Conservation (phyloP, 371 early-diverging fungal species). For the Rhizopus delemar region DNA sequence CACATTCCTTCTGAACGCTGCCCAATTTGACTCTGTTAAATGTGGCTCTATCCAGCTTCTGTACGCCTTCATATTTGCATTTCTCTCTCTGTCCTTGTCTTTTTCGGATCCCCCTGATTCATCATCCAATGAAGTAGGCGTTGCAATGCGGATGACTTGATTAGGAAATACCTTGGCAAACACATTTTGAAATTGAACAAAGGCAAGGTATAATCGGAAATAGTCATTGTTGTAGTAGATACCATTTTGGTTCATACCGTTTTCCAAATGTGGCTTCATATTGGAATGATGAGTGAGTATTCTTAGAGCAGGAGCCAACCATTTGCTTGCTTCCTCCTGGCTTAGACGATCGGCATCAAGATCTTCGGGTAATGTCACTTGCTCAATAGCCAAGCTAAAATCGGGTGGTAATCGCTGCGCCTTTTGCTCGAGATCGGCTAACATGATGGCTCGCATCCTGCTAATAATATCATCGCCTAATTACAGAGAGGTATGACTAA, state of each 20-base stretch:
- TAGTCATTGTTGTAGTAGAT: conserved; percentile 56
- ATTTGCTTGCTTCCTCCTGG: conserved; percentile 32
- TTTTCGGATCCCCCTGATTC: conserved; percentile 13
- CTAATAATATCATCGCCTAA: conserved; percentile 50
- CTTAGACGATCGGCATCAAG: conserved; percentile 15
- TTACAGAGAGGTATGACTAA: not conserved
- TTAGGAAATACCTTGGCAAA: conserved; percentile 44
- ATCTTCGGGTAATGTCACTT: conserved; percentile 17
- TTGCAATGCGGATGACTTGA: conserved; percentile 21
- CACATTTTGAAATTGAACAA: conserved; percentile 48
- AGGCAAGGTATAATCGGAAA: conserved; percentile 47
- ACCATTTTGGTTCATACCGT: conserved; percentile 58
- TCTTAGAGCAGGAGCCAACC: conserved; percentile 34
- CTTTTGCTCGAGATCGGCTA: conserved; percentile 47
- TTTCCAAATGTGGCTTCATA: conserved; percentile 55
- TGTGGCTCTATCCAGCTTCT: conserved; percentile 50
- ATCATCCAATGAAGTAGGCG: conserved; percentile 8
- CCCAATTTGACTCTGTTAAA: conserved; percentile 49
- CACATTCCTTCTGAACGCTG: conserved; percentile 51
- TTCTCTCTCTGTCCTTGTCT: conserved; percentile 43
- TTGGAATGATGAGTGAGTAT: conserved; percentile 45
- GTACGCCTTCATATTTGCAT: conserved; percentile 53
- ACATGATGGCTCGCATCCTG: conserved; percentile 40
- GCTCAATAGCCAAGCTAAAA: conserved; percentile 38
- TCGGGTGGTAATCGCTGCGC: conserved; percentile 35